Conservation (phyloP, 371 early-diverging fungal species). For the Coemansia sp. region DNA sequence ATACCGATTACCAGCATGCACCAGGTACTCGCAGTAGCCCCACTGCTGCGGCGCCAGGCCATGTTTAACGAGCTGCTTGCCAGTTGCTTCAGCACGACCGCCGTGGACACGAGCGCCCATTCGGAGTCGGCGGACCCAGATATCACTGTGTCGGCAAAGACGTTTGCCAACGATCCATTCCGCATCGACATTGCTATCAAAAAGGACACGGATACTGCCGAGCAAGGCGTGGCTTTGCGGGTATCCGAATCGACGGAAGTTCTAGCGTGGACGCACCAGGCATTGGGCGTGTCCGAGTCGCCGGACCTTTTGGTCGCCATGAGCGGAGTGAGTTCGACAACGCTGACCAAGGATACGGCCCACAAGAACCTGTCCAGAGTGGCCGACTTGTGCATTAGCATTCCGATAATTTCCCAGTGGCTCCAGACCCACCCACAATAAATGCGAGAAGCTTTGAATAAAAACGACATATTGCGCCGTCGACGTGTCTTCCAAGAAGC, state of each 20-base stretch:
- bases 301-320: slow-evolving; percentile 19
- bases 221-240: slow-evolving; percentile 22
- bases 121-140: background rate
- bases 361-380: slow-evolving; percentile 22
- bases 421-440: slow-evolving; percentile 2
- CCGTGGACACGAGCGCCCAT: too few relatives aligned
- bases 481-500: too few relatives aligned
- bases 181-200: slow-evolving; percentile 35
- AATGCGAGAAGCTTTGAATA: background rate
- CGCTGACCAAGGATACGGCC: slow-evolving; percentile 7
- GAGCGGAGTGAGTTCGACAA: background rate
- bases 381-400: slow-evolving; percentile 29
- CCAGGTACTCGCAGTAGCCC: slow-evolving; percentile 17
- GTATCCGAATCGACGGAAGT: slow-evolving; percentile 26
- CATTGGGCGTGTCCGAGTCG: slow-evolving; percentile 4
- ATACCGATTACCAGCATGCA: slow-evolving; percentile 23
- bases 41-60: slow-evolving; percentile 43
- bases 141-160: slow-evolving; percentile 13
- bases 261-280: slow-evolving; percentile 32
- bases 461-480: too few relatives aligned
- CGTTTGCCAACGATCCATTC: slow-evolving; percentile 46
- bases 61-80: slow-evolving; percentile 41
- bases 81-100: slow-evolving; percentile 20
- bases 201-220: background rate
- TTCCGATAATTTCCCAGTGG: slow-evolving; percentile 35